Conservation (phyloP, 2,329 filamentous ascomycete species). For the Colletotrichum sidae region DNA sequence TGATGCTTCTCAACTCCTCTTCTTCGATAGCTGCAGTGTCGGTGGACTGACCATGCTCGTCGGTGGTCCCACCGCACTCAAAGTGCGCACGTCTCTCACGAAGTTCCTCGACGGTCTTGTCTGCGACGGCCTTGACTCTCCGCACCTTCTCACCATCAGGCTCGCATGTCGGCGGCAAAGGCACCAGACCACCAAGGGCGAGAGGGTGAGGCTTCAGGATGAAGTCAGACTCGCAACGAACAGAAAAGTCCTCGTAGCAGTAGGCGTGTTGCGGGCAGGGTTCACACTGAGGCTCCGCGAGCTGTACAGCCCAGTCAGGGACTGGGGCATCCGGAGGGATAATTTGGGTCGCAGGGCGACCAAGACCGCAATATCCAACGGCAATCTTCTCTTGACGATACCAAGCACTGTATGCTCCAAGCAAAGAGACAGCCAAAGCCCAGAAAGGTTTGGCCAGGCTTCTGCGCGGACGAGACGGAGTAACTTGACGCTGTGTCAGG, state of each 20-base stretch:
- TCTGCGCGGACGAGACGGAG: constrained; percentile 52
- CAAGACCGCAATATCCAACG: constrained; percentile 93
- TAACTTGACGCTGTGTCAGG: constrained; percentile 56
- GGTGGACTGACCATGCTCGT: constrained; percentile 70
- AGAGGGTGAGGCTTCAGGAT: constrained; percentile 87
- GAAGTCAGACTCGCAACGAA: constrained; percentile 88
- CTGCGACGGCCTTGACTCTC: constrained; percentile 86
- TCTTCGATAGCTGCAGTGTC: constrained; percentile 72
- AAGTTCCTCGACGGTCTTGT: constrained; percentile 88
- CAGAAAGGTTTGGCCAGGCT: constrained; percentile 74
- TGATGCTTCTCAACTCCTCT: constrained; percentile 80
- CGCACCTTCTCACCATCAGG: constrained; percentile 93
- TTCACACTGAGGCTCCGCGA: constrained; percentile 86
- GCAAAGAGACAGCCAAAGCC: constrained; percentile 76
- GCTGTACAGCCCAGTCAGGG: constrained; percentile 76
- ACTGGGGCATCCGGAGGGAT: constrained; percentile 64
- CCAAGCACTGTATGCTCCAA: constrained; percentile 81
- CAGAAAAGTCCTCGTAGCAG: constrained; percentile 82
- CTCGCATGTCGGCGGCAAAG: constrained; percentile 91
- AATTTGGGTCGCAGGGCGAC: constrained; percentile 67
- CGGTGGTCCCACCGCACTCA: constrained; percentile 82
- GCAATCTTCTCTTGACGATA: constrained; percentile 97
- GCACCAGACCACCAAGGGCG: constrained; percentile 82
- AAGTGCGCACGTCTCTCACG: constrained; percentile 87
- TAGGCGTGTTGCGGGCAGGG: constrained; percentile 90